Evolutionary conservation across 352 stramenopile species (phyloP).

Genomic region (Pythium guiyangense): DNA sequence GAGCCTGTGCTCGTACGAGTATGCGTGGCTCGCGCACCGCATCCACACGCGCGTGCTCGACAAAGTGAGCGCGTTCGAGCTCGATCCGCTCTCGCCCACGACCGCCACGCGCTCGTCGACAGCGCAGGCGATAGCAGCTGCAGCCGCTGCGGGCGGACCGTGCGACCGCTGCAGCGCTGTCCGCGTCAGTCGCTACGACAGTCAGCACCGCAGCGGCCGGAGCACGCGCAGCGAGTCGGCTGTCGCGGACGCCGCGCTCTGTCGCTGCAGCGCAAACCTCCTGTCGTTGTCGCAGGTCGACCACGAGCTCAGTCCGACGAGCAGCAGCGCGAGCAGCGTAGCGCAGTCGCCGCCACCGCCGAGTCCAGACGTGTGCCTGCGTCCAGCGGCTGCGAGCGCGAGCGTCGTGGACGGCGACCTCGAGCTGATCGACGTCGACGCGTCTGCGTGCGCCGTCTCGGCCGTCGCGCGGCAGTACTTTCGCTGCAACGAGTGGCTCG

Average conservation of each 20-base stretch:
- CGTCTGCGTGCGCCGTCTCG: slow-evolving; percentile 26
- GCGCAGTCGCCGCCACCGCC: neutral
- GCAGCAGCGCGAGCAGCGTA: slow-evolving; percentile 19
- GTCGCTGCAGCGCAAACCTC: neutral
- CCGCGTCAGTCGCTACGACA: neutral
- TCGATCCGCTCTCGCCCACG: slow-evolving; percentile 14
- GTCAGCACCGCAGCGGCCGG: slow-evolving; percentile 6
- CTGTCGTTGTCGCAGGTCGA: neutral
- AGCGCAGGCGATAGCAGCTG: neutral
- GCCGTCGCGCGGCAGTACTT: slow-evolving; percentile 36
- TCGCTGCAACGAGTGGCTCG: slow-evolving; percentile 38
- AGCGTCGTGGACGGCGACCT: slow-evolving; percentile 13
- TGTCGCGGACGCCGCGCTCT: slow-evolving; percentile 10
- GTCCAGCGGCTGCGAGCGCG: neutral
- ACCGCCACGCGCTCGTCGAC: slow-evolving; percentile 1
- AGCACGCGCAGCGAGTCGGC: slow-evolving; percentile 31
- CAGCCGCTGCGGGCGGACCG: neutral
- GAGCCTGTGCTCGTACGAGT: slow-evolving; percentile 67
- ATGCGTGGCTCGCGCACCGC: slow-evolving; percentile 60
- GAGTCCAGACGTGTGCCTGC: slow-evolving; percentile 1
- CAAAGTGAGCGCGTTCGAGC: slow-evolving; percentile 6
- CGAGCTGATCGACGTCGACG: slow-evolving; percentile 16
- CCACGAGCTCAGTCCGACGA: slow-evolving; percentile 18
- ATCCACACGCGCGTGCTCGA: slow-evolving; percentile 49
- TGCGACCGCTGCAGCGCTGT: neutral